Conservation (phyloP, 2,329 filamentous ascomycete genomes). For the Pseudomassariella vexata region DNA sequence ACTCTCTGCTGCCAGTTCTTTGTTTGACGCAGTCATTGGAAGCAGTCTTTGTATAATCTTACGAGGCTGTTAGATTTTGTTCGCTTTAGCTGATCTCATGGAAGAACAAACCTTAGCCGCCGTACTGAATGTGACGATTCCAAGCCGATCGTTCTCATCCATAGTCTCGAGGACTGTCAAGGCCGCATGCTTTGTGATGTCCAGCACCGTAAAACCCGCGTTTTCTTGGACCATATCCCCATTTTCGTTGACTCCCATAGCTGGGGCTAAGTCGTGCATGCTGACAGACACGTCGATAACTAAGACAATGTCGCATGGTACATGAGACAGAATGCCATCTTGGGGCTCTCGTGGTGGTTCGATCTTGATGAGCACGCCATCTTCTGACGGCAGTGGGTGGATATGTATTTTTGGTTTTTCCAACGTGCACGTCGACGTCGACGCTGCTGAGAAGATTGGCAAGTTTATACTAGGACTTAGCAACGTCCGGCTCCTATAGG, state of each 20-base stretch:
- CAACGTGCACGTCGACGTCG: not conserved
- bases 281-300: slow-evolving; percentile 57
- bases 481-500: no score
- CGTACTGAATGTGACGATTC: slow-evolving; percentile 49
- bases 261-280: slow-evolving; percentile 43
- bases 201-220: slow-evolving; percentile 48
- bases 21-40: slow-evolving; percentile 40
- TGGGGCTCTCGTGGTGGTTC: slow-evolving; percentile 34
- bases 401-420: slow-evolving; percentile 20
- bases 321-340: slow-evolving; percentile 24
- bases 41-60: slow-evolving; percentile 38
- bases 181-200: slow-evolving; percentile 55
- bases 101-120: slow-evolving; percentile 27
- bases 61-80: slow-evolving; percentile 1
- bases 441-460: no score
- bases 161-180: slow-evolving; percentile 53
- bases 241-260: slow-evolving; percentile 32
- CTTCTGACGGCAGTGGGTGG: slow-evolving; percentile 29
- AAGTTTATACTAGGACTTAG: no score
- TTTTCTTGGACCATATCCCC: slow-evolving; percentile 27
- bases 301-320: slow-evolving; percentile 54
- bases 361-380: slow-evolving; percentile 41
- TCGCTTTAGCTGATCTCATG: no score
- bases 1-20: slow-evolving; percentile 31
- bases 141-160: slow-evolving; percentile 46